phyloP scores from a whole-genome alignment of 2,329 filamentous ascomycete genomes.

The Sphaceloma murrayae region DNA sequence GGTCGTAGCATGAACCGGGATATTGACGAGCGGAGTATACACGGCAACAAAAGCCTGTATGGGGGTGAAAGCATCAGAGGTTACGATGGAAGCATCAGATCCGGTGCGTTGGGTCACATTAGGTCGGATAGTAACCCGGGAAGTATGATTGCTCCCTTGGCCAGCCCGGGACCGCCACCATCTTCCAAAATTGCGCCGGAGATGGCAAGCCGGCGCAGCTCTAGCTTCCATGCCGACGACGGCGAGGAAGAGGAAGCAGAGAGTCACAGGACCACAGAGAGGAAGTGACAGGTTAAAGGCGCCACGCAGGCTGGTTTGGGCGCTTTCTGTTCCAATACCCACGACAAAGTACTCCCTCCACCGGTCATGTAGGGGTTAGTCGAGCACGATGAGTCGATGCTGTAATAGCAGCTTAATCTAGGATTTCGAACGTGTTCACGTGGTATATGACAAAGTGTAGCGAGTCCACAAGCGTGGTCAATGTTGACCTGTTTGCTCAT shows the following conservation, averaged over 20 bases:
- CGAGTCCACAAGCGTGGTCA: too few species aligned
- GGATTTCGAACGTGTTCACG: too few species aligned
- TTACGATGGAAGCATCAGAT: slow-evolving; percentile 71
- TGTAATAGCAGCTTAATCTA: too few species aligned
- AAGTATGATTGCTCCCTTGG: slow-evolving; percentile 61
- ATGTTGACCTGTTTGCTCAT: slow-evolving; percentile 6
- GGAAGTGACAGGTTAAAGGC: too few species aligned
- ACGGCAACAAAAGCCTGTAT: slow-evolving; percentile 10
- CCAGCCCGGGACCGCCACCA: slow-evolving; percentile 35
- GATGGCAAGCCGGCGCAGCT: slow-evolving; percentile 5
- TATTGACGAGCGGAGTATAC: slow-evolving; percentile 14
- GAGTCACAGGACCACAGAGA: too few species aligned
- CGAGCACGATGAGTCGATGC: too few species aligned
- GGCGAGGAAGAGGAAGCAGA: slow-evolving; percentile 1
- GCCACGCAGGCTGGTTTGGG: too few species aligned
- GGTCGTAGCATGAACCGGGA: slow-evolving; percentile 31
- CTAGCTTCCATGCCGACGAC: background rate
- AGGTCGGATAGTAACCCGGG: slow-evolving; percentile 74
- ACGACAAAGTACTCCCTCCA: too few species aligned
- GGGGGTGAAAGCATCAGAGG: slow-evolving; percentile 73
- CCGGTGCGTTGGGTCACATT: slow-evolving; percentile 65
- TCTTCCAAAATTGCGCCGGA: background rate
- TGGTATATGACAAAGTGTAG: too few species aligned
- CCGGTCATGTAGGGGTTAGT: too few species aligned
- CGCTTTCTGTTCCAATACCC: too few species aligned